Evolutionary conservation across 164 flowering plant genomes (phyloP).

Genomic region (Macadamia tetraphylla): DNA sequence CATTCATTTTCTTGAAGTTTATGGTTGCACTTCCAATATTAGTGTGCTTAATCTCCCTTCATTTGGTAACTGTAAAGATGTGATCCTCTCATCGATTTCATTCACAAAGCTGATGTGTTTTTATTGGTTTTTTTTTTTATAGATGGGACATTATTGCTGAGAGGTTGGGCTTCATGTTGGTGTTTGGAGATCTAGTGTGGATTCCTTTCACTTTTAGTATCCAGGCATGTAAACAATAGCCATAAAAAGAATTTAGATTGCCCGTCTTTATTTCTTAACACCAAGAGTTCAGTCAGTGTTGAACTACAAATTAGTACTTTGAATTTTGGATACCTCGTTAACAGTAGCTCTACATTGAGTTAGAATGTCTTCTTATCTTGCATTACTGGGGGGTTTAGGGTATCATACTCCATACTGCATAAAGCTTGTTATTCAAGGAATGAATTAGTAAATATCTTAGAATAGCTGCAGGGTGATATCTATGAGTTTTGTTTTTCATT

Average conservation of each 20-base stretch:
- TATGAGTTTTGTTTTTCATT: not conserved
- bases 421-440: not conserved
- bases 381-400: not conserved
- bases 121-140: constrained; percentile 18
- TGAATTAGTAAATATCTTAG: not conserved
- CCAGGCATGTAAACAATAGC: constrained; percentile 50
- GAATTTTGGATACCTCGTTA: not conserved
- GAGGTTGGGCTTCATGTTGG: constrained; percentile 96
- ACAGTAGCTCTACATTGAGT: not conserved
- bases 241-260: constrained; percentile 3
- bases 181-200: constrained; percentile 98
- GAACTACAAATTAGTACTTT: not conserved
- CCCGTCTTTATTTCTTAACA: not conserved
- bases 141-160: constrained; percentile 99
- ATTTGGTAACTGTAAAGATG: not conserved
- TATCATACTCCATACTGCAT: not conserved
- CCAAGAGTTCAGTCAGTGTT: not conserved
- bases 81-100: not conserved
- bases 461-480: not conserved
- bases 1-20: not conserved
- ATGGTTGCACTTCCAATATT: not conserved
- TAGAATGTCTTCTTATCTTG: not conserved
- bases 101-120: constrained; percentile 4
- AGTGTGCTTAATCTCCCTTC: no score
- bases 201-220: constrained; percentile 97